Percentiles rank a stretch among this genome's conserved stretches.
These are phyloP conservation scores for Diaporthe capsici DNA, from an alignment of 2,329 filamentous ascomycete genomes.

Conservation along the genomic window DNA sequence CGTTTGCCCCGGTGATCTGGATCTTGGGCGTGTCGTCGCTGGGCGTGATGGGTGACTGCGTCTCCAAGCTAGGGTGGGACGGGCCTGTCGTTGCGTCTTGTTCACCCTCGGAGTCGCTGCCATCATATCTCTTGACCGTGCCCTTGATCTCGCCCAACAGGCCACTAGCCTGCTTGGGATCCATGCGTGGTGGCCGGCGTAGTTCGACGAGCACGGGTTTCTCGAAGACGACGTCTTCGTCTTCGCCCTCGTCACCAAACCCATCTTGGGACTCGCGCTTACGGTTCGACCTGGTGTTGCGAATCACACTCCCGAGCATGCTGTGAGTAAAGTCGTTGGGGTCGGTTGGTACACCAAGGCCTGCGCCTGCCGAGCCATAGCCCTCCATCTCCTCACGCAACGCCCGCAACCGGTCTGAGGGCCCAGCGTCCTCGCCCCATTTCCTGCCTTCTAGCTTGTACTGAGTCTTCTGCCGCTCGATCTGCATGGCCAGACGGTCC, in stretches of 20 bases:
- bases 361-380: slow-evolving; percentile 57
- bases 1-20: slow-evolving; percentile 64
- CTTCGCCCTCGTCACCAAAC: slow-evolving; percentile 63
- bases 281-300: slow-evolving; percentile 66
- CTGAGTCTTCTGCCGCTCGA: slow-evolving; percentile 97
- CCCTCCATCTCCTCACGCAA: slow-evolving; percentile 95
- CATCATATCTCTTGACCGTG: slow-evolving; percentile 81
- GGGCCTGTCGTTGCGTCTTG: slow-evolving; percentile 81
- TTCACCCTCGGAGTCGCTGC: slow-evolving; percentile 78
- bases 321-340: slow-evolving; percentile 78
- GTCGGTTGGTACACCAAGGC: slow-evolving; percentile 61
- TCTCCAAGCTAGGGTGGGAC: slow-evolving; percentile 81
- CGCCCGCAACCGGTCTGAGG: slow-evolving; percentile 92
- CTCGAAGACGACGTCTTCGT: slow-evolving; percentile 78
- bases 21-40: slow-evolving; percentile 74
- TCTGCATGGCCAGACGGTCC: slow-evolving; percentile 93
- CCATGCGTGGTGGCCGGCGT: slow-evolving; percentile 78
- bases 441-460: slow-evolving; percentile 96
- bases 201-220: slow-evolving; percentile 86
- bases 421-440: slow-evolving; percentile 85
- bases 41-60: slow-evolving; percentile 77
- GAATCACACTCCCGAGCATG: slow-evolving; percentile 79
- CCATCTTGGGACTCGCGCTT: slow-evolving; percentile 48
- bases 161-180: slow-evolving; percentile 76
- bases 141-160: slow-evolving; percentile 79